A percentile compares a stretch with the other conserved stretches of the same genome.
Conservation (phyloP, 257 asterid species). For the Salvia miltiorrhiza region DNA sequence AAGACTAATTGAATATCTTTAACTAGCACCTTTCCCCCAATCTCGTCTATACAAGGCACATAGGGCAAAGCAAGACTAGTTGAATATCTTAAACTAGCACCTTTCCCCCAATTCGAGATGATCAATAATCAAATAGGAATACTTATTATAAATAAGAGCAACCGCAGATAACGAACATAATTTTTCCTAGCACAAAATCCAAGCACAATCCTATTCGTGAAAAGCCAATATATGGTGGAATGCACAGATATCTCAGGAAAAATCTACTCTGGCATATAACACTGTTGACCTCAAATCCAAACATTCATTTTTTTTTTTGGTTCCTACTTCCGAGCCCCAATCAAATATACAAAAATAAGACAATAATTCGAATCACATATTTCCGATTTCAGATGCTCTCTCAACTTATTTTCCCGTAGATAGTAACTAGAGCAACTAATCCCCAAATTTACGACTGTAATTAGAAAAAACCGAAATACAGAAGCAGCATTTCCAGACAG, state of each 20-base stretch:
- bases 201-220: background rate
- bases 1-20: background rate
- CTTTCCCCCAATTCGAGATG: background rate
- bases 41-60: no score
- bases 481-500: constrained; percentile 15
- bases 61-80: background rate
- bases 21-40: no score
- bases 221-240: background rate
- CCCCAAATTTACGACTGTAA: background rate
- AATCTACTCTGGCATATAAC: background rate
- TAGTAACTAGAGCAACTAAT: background rate
- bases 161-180: background rate
- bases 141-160: background rate
- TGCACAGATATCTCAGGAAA: background rate
- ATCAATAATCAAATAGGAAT: background rate
- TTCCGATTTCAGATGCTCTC: background rate
- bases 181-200: background rate
- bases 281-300: background rate
- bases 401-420: background rate
- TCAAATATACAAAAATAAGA: no score
- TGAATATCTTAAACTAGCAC: background rate
- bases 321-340: no score
- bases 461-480: constrained; percentile 1
- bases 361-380: no score
- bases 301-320: no score